Conservation (phyloP, 78 protist species). For the Dictyostelium discoideum region DNA sequence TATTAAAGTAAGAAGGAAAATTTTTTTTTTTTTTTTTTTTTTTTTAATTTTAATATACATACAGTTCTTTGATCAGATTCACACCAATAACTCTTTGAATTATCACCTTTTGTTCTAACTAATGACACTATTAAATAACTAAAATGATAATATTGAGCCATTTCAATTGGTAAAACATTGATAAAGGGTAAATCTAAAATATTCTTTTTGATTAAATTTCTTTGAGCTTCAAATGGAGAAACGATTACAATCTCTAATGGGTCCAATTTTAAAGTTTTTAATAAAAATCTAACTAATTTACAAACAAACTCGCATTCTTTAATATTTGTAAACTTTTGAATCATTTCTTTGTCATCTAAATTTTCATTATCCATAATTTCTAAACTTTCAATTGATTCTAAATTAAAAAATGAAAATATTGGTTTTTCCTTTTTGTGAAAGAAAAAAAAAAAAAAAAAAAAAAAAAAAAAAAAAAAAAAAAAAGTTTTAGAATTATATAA, state of each 20-base stretch:
- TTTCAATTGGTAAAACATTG: constrained; percentile 33
- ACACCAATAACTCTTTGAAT: neutral
- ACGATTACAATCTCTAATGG: neutral
- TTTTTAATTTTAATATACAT: neutral
- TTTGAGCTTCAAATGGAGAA: constrained; percentile 47
- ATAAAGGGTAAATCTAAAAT: neutral
- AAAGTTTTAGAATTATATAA: too few relatives aligned
- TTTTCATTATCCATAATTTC: neutral
- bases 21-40: neutral
- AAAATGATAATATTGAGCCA: constrained; percentile 17
- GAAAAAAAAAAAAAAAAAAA: neutral
- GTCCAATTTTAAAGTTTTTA: neutral
- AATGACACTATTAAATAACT: constrained; percentile 35
- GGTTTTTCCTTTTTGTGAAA: constrained; percentile 13
- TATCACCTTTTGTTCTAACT: constrained; percentile 18
- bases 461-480: too few relatives aligned
- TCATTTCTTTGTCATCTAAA: constrained; percentile 4
- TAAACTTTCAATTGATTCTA: constrained; percentile 11
- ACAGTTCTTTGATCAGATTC: constrained; percentile 14
- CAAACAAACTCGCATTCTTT: constrained; percentile 9
- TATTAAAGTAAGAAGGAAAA: neutral
- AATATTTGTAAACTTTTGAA: neutral
- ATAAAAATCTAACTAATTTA: neutral
- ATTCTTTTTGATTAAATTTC: neutral
- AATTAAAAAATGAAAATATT: constrained; percentile 17